Percentiles rank a stretch among this genome's conserved stretches.
These are phyloP conservation scores for Syncephalis plumigaleata DNA, from an alignment of 371 early-diverging fungal genomes.

Conservation along the genomic window DNA sequence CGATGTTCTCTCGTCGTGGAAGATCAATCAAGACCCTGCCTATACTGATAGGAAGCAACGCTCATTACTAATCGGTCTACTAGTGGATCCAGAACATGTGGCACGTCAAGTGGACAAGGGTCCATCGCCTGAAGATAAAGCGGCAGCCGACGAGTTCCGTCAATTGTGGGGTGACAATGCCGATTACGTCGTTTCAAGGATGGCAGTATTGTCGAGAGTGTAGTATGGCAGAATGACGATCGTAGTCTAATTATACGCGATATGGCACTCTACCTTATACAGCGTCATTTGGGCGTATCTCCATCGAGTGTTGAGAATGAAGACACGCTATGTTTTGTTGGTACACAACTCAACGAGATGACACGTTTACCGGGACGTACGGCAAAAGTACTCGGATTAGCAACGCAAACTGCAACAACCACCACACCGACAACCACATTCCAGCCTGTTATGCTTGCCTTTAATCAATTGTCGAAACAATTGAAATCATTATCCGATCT, in stretches of 20 bases:
- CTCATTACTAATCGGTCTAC: slow-evolving; percentile 35
- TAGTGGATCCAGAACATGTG: slow-evolving; percentile 46
- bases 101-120: slow-evolving; percentile 61
- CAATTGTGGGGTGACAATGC: slow-evolving; percentile 71
- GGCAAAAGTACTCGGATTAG: slow-evolving; percentile 26
- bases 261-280: slow-evolving; percentile 58
- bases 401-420: too few relatives aligned
- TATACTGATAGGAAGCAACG: slow-evolving; percentile 5
- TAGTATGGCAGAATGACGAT: slow-evolving; percentile 54
- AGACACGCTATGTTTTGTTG: slow-evolving; percentile 35
- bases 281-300: slow-evolving; percentile 38
- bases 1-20: slow-evolving; percentile 17
- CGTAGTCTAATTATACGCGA: slow-evolving; percentile 59
- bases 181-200: slow-evolving; percentile 80
- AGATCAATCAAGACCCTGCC: slow-evolving; percentile 7
- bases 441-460: slow-evolving; percentile 53
- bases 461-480: slow-evolving; percentile 43
- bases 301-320: neutral
- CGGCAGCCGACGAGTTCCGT: slow-evolving; percentile 47
- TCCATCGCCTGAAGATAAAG: slow-evolving; percentile 43
- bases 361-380: slow-evolving; percentile 24
- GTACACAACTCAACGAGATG: slow-evolving; percentile 41
- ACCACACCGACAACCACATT: slow-evolving; percentile 30
- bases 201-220: slow-evolving; percentile 65
- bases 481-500: slow-evolving; percentile 43